Percentiles rank a stretch among this genome's conserved stretches.
These are phyloP conservation scores for Saturnispora galanensis DNA, from an alignment of 805 yeast genomes.

Conservation along the genomic window DNA sequence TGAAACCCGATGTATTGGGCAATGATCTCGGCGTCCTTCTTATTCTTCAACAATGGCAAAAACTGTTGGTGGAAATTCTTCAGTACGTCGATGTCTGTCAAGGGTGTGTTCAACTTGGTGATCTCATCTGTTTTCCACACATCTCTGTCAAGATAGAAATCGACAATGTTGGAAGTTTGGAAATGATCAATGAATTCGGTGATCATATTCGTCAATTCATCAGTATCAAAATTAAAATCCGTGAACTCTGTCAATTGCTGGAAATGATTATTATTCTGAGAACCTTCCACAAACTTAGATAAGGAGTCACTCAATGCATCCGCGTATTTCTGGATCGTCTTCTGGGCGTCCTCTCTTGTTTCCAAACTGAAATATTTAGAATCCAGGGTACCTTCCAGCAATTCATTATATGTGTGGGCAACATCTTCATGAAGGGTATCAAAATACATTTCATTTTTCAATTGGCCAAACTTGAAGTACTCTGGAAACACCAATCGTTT, in stretches of 20 bases:
- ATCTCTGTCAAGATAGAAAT: conserved; percentile 1
- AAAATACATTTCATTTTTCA: conserved; percentile 43
- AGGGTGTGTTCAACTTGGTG: conserved; percentile 1
- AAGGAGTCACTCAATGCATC: conserved; percentile 1
- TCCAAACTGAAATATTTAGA: conserved; percentile 19
- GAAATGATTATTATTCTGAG: background rate
- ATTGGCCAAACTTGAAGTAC: conserved; percentile 29
- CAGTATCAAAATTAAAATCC: background rate
- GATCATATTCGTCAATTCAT: conserved; percentile 6
- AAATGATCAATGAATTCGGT: conserved; percentile 6
- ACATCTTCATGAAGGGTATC: conserved; percentile 1
- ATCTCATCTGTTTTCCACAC: conserved; percentile 2
- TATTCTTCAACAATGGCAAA: background rate
- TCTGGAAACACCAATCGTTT: conserved; percentile 22
- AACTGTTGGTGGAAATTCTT: background rate
- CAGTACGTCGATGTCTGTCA: conserved; percentile 1
- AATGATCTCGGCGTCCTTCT: background rate
- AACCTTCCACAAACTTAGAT: background rate
- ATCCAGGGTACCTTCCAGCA: background rate
- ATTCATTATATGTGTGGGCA: background rate
- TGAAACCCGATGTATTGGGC: conserved; percentile 6
- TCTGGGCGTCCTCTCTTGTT: conserved; percentile 10
- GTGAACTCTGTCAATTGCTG: conserved; percentile 3
- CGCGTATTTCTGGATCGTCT: conserved; percentile 2
- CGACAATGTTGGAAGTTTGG: conserved; percentile 4